Evolutionary conservation across 352 stramenopile genomes (phyloP).

Genomic region (Globisporangium middletonii): DNA sequence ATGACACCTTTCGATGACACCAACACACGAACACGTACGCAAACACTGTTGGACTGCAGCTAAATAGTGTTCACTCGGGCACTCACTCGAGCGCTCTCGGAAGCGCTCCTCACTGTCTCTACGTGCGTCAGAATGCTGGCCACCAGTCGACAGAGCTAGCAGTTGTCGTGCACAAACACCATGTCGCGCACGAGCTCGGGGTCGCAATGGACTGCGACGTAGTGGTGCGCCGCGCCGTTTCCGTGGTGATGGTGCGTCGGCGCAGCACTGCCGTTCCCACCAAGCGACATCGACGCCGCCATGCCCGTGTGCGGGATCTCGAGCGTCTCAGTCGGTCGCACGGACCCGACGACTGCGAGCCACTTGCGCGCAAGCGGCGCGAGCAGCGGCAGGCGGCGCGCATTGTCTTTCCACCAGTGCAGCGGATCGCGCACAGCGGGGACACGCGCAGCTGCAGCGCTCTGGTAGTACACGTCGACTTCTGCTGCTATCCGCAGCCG

Average conservation of each 20-base stretch:
- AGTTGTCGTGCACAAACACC: constrained; percentile 47
- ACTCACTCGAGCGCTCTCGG: no score
- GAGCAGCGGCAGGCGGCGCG: constrained; percentile 25
- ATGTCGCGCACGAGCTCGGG: constrained; percentile 41
- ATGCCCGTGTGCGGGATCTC: constrained; percentile 14
- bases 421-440: constrained; percentile 33
- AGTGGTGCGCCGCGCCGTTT: constrained; percentile 9
- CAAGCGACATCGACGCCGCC: constrained; percentile 9
- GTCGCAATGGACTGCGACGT: constrained; percentile 31
- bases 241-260: constrained; percentile 5
- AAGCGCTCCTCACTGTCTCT: neutral
- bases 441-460: constrained; percentile 25
- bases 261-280: constrained; percentile 1
- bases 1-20: no score
- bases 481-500: constrained; percentile 25
- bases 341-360: constrained; percentile 33
- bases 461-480: constrained; percentile 37
- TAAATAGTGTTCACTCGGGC: no score
- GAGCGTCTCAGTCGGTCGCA: constrained; percentile 23
- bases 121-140: neutral
- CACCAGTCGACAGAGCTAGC: constrained; percentile 13
- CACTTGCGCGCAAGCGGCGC: constrained; percentile 40
- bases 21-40: no score
- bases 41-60: no score
- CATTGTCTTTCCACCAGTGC: constrained; percentile 40